phyloP scores from a whole-genome alignment of 208 protist genomes.

The Leishmania gerbilli region DNA sequence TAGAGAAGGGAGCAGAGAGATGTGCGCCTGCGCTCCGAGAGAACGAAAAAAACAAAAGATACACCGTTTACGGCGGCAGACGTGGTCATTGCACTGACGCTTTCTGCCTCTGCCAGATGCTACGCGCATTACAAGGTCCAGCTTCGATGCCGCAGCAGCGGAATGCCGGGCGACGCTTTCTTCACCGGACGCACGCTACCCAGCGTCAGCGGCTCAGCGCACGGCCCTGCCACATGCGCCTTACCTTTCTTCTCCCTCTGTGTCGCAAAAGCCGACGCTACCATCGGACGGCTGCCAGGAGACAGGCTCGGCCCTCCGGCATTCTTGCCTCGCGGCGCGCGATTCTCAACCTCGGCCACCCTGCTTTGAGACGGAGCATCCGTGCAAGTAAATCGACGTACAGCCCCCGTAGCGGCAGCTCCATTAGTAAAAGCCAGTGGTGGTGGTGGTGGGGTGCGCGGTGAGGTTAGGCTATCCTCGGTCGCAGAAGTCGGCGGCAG shows the following conservation, averaged over 20 bases:
- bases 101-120: neutral
- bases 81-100: neutral
- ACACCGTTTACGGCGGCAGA: neutral
- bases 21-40: neutral
- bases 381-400: neutral
- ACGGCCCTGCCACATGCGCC: neutral
- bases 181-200: constrained; percentile 39
- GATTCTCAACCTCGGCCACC: neutral
- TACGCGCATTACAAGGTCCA: neutral
- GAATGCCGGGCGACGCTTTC: constrained; percentile 40
- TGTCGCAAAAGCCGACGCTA: neutral
- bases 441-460: neutral
- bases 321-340: neutral
- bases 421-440: neutral
- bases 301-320: neutral
- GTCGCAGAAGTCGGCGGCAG: neutral
- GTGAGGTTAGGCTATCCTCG: neutral
- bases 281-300: neutral
- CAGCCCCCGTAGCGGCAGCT: neutral
- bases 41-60: neutral
- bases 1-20: neutral
- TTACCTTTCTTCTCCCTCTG: neutral
- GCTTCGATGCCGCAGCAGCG: constrained; percentile 12
- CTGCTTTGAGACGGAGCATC: neutral
- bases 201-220: constrained; percentile 19